Percentiles rank a stretch among this genome's conserved stretches.
These are phyloP conservation scores for Ogataea polymorpha DNA, from an alignment of 805 yeast genomes.

Conservation along the genomic window DNA sequence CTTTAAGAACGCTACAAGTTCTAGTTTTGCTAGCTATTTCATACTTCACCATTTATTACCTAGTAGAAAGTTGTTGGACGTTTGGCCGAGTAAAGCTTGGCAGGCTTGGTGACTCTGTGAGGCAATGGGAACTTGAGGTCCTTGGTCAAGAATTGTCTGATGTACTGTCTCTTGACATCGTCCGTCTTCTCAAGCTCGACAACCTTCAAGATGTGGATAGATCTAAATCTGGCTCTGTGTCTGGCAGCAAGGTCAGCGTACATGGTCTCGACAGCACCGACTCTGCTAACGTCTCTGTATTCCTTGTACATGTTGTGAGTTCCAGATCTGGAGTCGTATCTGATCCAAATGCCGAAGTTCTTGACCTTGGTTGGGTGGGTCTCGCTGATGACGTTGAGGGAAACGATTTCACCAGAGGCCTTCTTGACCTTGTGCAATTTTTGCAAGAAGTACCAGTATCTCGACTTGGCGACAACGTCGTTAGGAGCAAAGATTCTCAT, in stretches of 20 bases:
- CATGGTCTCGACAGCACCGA: constrained; percentile 96
- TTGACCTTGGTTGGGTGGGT: constrained; percentile 98
- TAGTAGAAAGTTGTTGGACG: constrained; percentile 98
- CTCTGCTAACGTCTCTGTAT: constrained; percentile 99
- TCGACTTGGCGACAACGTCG: constrained; percentile 98
- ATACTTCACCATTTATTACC: constrained; percentile 14
- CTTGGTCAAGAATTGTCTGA: constrained; percentile 92
- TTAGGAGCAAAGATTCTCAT: constrained; percentile 99
- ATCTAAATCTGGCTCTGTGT: constrained; percentile 99
- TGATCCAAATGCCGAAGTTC: constrained; percentile 99
- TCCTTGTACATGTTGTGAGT: constrained; percentile 99
- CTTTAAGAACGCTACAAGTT: too few relatives aligned
- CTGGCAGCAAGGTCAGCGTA: constrained; percentile 99
- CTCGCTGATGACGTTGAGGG: constrained; percentile 89
- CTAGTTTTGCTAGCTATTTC: neutral
- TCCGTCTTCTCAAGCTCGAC: constrained; percentile 97
- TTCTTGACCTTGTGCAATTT: constrained; percentile 99
- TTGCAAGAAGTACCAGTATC: constrained; percentile 99
- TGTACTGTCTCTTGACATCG: constrained; percentile 99
- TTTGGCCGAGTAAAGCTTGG: constrained; percentile 83
- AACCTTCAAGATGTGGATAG: constrained; percentile 98
- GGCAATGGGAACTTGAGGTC: constrained; percentile 99
- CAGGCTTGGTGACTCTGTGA: constrained; percentile 95
- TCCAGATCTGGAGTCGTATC: constrained; percentile 99
- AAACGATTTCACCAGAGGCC: constrained; percentile 98